Evolutionary conservation across 768 basidiomycete genomes (phyloP), one percentile per base, ranked within the genome.

Genomic region (Psilocybe cyanescens): DNA sequence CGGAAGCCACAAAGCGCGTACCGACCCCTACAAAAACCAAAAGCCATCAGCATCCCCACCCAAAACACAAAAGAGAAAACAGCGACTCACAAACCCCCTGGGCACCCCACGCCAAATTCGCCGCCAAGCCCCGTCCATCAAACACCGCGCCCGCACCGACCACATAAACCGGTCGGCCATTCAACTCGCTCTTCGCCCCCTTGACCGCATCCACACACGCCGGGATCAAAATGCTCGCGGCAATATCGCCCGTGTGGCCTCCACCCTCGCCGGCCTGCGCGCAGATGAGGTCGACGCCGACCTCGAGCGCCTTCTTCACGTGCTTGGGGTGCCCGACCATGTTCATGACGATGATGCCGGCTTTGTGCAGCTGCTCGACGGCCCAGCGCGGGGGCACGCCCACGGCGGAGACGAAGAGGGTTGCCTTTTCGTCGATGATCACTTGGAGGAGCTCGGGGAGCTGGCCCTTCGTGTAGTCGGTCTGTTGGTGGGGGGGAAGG

Each of bases 241-340:
- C 85, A 8, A 89, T 86, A 64, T 92, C 88, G 24, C 95, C 95
- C 0, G 95, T 97, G 79, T 89, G 87, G 12, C 92, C 92, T 56
- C 94, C 94, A 39, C 92, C 95, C 76, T 97, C 95, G 28, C 94
- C 92, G 2, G 90, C 95, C 76, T 97, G 95, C 3, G 94, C 94
- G 68, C 95, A 97, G 71, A 98, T 96, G 62, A 98, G 79, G 70
- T 98, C 95, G 33, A 93, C 91, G 37, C 95, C 96, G 37, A 81
- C 89, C 3, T 83, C 91, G 33, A 97, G 83, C 7, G 92, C 92
- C 72, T 91, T 92, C 50, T 78, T 64, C 48, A 91, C 91, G 72
- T 95, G 92, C 71, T 95, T 97, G 11, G 95, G 94, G 70, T 95
- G 92, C n/a, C 95, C 95, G 60, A 97, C 90, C 92, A 94, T 95